These are phyloP conservation scores for Parmelia sp. DNA, from an alignment of 495 filamentous ascomycete species.

Conservation along the genomic window DNA sequence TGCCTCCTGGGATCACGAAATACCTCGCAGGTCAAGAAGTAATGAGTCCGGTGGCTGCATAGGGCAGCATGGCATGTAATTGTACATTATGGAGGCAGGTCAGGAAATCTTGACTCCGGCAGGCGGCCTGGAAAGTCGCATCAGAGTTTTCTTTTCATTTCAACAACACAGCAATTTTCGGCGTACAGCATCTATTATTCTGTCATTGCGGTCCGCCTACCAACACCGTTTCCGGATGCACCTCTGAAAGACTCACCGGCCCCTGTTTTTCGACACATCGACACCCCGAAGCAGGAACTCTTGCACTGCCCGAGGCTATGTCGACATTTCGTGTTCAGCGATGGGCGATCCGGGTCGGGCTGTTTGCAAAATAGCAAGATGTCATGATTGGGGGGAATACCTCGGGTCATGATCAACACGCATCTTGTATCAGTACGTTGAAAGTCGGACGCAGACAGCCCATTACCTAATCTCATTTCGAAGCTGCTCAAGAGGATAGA, in stretches of 20 bases:
- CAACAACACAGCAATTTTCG: background rate
- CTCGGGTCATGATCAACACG: background rate
- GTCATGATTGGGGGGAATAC: background rate
- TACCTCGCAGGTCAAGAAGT: background rate
- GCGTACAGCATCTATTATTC: background rate
- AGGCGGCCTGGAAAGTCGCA: background rate
- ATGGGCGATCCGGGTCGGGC: background rate
- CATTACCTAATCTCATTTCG: background rate
- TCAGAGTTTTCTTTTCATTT: background rate
- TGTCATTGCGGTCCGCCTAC: background rate
- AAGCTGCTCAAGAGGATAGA: too few species aligned
- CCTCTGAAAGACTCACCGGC: background rate
- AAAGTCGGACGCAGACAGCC: background rate
- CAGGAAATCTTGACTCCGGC: background rate
- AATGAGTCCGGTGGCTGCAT: background rate
- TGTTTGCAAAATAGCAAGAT: conserved; percentile 4
- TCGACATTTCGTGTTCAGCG: background rate
- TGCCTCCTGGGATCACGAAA: background rate
- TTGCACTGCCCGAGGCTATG: background rate
- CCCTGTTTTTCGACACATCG: background rate
- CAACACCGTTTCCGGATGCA: background rate
- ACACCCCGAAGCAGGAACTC: background rate
- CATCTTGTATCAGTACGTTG: background rate
- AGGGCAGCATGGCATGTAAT: background rate
- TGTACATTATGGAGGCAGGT: background rate